These are phyloP conservation scores for Arthrobotrys megalospora DNA, from an alignment of 2,329 filamentous ascomycete genomes.

Conservation along the genomic window DNA sequence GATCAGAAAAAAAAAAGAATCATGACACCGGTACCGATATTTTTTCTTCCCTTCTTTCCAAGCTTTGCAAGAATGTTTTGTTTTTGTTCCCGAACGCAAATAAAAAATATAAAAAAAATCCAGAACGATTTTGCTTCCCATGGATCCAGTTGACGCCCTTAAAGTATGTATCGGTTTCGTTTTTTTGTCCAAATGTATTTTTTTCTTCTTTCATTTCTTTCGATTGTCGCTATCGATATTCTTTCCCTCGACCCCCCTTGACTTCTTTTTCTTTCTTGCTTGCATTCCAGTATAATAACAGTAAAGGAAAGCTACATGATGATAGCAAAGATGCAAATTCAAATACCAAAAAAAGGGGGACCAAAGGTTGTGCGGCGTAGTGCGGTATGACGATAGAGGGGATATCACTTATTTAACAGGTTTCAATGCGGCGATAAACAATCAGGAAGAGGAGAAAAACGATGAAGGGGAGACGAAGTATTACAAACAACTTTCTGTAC, in stretches of 20 bases:
- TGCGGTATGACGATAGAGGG: not conserved
- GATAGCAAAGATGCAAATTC: not conserved
- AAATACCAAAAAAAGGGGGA: not conserved
- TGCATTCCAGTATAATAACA: not conserved
- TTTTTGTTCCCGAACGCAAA: too few relatives aligned
- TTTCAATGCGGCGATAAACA: slow-evolving; percentile 6
- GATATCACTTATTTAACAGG: slow-evolving; percentile 33
- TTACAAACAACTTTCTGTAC: slow-evolving; percentile 13
- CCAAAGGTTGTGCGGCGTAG: not conserved
- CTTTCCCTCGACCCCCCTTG: not conserved
- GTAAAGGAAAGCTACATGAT: not conserved
- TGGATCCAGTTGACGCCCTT: not conserved
- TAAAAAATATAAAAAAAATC: too few relatives aligned
- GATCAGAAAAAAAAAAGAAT: too few relatives aligned
- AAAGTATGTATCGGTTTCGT: not conserved
- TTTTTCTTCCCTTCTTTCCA: too few relatives aligned
- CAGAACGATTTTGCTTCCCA: not conserved
- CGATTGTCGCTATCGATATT: slow-evolving; percentile 13
- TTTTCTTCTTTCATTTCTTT: not conserved
- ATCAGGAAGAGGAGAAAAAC: not conserved
- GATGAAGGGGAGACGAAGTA: not conserved
- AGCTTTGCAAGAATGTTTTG: too few relatives aligned
- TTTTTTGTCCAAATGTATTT: not conserved
- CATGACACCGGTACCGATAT: too few relatives aligned
- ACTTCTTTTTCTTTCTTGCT: not conserved